These are phyloP conservation scores for Monosporozyma aquatica DNA, from an alignment of 805 yeast genomes.

Conservation along the genomic window DNA sequence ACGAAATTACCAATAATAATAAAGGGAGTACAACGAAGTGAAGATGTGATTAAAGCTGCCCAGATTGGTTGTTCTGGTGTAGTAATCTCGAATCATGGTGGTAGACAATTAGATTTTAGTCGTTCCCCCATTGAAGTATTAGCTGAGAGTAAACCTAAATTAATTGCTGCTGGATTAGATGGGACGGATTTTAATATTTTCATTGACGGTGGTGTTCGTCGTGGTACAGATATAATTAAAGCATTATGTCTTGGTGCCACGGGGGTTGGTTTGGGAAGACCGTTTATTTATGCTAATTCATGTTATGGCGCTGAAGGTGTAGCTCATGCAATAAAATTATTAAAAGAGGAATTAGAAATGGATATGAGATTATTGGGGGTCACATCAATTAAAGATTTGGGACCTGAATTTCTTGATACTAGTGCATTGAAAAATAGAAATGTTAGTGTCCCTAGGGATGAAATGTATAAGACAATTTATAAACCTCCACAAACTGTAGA, in stretches of 20 bases:
- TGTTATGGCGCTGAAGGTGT: slow-evolving; percentile 61
- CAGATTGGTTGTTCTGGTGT: slow-evolving; percentile 68
- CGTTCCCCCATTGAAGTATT: slow-evolving; percentile 70
- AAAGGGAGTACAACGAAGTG: slow-evolving; percentile 80
- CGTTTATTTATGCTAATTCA: slow-evolving; percentile 54
- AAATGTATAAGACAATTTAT: slow-evolving; percentile 46
- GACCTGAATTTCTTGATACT: slow-evolving; percentile 53
- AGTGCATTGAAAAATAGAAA: slow-evolving; percentile 36
- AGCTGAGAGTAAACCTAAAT: slow-evolving; percentile 54
- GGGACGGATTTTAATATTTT: slow-evolving; percentile 47
- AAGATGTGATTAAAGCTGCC: slow-evolving; percentile 66
- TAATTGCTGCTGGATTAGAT: slow-evolving; percentile 38
- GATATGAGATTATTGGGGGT: slow-evolving; percentile 77
- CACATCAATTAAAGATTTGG: slow-evolving; percentile 47
- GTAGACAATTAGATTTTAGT: slow-evolving; percentile 76
- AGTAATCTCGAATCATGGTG: slow-evolving; percentile 85
- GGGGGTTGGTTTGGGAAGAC: slow-evolving; percentile 64
- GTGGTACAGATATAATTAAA: slow-evolving; percentile 59
- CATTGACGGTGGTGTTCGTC: slow-evolving; percentile 60
- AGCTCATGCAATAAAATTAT: slow-evolving; percentile 46
- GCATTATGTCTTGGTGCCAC: slow-evolving; percentile 63
- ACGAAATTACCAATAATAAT: slow-evolving; percentile 61
- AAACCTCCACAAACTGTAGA: slow-evolving; percentile 44
- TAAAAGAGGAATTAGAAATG: slow-evolving; percentile 64
- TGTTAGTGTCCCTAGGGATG: slow-evolving; percentile 45